phyloP scores from a whole-genome alignment of 768 basidiomycete genomes.

The Russula virescens region DNA sequence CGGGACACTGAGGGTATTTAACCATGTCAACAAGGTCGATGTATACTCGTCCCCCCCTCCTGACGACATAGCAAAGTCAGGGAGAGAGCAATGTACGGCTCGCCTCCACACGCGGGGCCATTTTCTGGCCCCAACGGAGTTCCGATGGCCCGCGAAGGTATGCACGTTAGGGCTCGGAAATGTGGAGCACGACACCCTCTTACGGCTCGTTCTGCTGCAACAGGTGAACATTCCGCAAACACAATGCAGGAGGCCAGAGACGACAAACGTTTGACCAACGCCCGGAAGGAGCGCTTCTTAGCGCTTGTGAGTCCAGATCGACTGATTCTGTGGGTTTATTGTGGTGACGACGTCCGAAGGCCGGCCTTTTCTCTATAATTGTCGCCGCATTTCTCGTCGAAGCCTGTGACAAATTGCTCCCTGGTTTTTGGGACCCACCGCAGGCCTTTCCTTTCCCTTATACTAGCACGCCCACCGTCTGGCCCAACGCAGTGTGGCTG shows the following conservation, averaged over 20 bases:
- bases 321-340: too few relatives aligned
- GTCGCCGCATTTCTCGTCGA: constrained; percentile 24
- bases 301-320: constrained; percentile 15
- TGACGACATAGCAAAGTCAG: background rate
- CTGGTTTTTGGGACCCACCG: constrained; percentile 1
- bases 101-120: background rate
- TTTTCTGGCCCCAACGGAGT: background rate
- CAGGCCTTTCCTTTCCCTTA: background rate
- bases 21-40: background rate
- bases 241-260: constrained; percentile 2
- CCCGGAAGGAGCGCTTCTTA: constrained; percentile 18
- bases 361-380: constrained; percentile 25
- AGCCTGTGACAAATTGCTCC: constrained; percentile 17
- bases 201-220: background rate
- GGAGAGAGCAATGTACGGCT: background rate
- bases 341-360: constrained; percentile 7
- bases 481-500: constrained; percentile 17
- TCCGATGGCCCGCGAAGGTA: background rate
- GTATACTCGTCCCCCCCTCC: background rate
- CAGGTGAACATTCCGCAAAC: background rate
- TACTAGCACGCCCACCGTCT: background rate
- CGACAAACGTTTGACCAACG: constrained; percentile 4
- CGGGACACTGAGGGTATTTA: background rate
- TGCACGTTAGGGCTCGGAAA: too few relatives aligned
- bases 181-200: background rate